Base-by-base conservation (phyloP, 805 yeast genomes). In the Monosporozyma servazzii region DNA sequence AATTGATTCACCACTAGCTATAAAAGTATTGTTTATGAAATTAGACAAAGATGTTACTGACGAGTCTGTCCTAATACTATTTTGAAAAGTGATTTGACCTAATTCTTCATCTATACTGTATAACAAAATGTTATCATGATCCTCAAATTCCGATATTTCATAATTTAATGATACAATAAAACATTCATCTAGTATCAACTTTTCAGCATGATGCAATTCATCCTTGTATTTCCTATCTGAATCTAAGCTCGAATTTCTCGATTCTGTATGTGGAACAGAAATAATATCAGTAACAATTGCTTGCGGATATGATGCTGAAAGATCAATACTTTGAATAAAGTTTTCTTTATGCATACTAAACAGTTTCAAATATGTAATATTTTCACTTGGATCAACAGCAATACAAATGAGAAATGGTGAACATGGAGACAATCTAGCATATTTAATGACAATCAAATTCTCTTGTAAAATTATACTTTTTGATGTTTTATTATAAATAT, bases 91-190 rank as follows among this genome's bases (percentile, higher is more conserved):
- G 6, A 71, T 51, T 8, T 52, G 47, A 2, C 72, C 74, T 18
- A 52, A 53, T 13, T 53, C 54, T 31, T 70, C 71, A 60, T 71
- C 75, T 20, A 71, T 53, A 0, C 71, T 59, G 46, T 70, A 68
- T 7, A 71, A 51, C 54, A 67, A 52, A 11, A 71, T 45, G 29
- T 72, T 67, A 7, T 67, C 56, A 5, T 57, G 48, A 5, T 47
- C 47, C 1, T 63, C 64, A 18, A 66, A 69, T 47, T 70, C 70
- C 7, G 65, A 58, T 10, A 53, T 50, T 47, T 69, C 70, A 48
- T 62, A 63, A 31, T 62, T 55, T 48, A 72, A 64, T 6, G 74
- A 63, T 1, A 70, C 66, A 3, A 68, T 53, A 55, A 71, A 68
- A 51, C 74, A 70, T 50, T 66, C 70, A 7, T 63, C 58, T n/a